A percentile compares a stretch with the other conserved stretches of the same genome.
Conservation (phyloP, 2,329 filamentous ascomycete species). For the Colletotrichum spinosum region DNA sequence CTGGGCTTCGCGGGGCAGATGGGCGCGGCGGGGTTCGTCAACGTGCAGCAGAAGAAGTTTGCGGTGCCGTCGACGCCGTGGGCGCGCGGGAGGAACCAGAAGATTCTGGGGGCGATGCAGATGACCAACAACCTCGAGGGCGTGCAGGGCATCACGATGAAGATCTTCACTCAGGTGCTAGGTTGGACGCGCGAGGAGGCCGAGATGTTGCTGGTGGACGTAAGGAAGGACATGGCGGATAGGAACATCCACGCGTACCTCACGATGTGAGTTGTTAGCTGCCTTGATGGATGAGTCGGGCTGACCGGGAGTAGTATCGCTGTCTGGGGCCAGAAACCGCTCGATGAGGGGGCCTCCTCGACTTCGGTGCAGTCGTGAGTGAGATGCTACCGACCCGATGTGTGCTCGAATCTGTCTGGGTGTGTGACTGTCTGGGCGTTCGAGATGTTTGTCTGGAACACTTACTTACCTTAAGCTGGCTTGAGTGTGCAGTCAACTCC, state of each 20-base stretch:
- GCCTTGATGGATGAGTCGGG: not conserved
- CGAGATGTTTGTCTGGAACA: too few relatives aligned
- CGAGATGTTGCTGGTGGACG: slow-evolving; percentile 45
- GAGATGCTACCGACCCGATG: too few relatives aligned
- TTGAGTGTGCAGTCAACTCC: not conserved
- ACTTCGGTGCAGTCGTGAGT: not conserved
- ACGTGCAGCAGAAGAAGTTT: slow-evolving; percentile 45
- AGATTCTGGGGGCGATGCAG: slow-evolving; percentile 50
- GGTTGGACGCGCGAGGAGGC: slow-evolving; percentile 47
- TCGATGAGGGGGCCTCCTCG: not conserved
- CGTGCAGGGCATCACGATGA: slow-evolving; percentile 46
- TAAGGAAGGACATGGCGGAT: slow-evolving; percentile 46
- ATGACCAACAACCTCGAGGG: slow-evolving; percentile 49
- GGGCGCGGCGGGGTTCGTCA: slow-evolving; percentile 49
- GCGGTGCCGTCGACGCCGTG: slow-evolving; percentile 50
- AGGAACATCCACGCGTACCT: slow-evolving; percentile 47
- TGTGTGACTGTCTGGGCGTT: too few relatives aligned
- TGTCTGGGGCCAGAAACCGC: slow-evolving; percentile 26
- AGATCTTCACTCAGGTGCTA: slow-evolving; percentile 46
- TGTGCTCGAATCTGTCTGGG: too few relatives aligned
- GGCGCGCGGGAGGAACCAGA: slow-evolving; percentile 49
- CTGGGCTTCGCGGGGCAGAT: slow-evolving; percentile 50
- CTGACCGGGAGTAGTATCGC: slow-evolving; percentile 14
- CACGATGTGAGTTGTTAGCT: slow-evolving; percentile 40
- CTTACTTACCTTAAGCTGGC: too few relatives aligned